These are phyloP conservation scores for Aureobasidium leucospermi DNA, from an alignment of 2,329 filamentous ascomycete species.

Conservation along the genomic window DNA sequence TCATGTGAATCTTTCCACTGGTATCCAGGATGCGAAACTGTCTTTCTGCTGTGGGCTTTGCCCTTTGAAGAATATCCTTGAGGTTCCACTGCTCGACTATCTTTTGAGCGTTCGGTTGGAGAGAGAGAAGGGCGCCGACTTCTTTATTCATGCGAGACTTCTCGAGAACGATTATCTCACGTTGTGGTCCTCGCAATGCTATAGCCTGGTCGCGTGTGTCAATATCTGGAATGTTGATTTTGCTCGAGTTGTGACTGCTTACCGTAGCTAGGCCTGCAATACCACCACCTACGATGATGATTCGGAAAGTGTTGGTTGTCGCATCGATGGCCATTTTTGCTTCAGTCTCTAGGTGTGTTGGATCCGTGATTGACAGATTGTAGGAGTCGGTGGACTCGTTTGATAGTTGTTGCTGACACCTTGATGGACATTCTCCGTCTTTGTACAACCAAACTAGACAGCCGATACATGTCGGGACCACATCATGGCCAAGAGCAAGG, in stretches of 20 bases:
- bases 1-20: constrained; percentile 27
- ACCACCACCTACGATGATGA: constrained; percentile 29
- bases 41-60: constrained; percentile 29
- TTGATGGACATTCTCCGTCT: not conserved
- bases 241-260: constrained; percentile 24
- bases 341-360: not conserved
- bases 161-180: constrained; percentile 26
- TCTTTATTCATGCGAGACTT: constrained; percentile 27
- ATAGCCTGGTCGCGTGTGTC: constrained; percentile 25
- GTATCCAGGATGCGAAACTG: constrained; percentile 31
- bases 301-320: constrained; percentile 22
- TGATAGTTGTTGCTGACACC: not conserved
- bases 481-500: not conserved
- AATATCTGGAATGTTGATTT: not conserved
- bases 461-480: not conserved
- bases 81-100: constrained; percentile 30
- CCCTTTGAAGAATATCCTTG: constrained; percentile 21
- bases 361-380: too few relatives aligned
- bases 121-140: constrained; percentile 35
- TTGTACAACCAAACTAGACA: not conserved
- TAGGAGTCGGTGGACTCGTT: too few relatives aligned
- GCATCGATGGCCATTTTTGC: not conserved
- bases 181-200: constrained; percentile 26
- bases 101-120: constrained; percentile 36
- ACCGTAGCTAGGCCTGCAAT: constrained; percentile 26